These are phyloP conservation scores for Exserohilum rostratum DNA, from an alignment of 2,329 filamentous ascomycete genomes.

Conservation along the genomic window DNA sequence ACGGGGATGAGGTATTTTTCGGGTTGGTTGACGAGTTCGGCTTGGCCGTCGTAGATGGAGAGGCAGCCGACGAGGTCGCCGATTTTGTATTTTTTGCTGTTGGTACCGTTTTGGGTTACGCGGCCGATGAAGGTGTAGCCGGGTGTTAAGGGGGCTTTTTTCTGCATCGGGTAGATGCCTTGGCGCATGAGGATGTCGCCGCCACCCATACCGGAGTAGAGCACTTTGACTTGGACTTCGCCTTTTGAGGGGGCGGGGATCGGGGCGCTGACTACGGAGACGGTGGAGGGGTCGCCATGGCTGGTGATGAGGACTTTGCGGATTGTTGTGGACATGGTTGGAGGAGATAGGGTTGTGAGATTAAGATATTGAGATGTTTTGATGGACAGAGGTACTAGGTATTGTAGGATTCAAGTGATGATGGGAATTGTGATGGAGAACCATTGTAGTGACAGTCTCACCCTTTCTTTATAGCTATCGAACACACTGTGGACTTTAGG, in stretches of 20 bases:
- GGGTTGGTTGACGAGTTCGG: not conserved
- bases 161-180: slow-evolving; percentile 56
- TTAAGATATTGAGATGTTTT: no score
- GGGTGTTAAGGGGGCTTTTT: slow-evolving; percentile 55
- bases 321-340: not conserved
- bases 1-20: not conserved
- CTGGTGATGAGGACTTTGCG: not conserved
- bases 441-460: not conserved
- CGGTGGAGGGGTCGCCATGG: not conserved
- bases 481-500: not conserved
- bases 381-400: not conserved
- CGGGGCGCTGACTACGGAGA: slow-evolving; percentile 38
- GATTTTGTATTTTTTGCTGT: not conserved
- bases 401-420: not conserved
- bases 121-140: slow-evolving; percentile 58
- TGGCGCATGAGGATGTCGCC: slow-evolving; percentile 59
- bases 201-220: slow-evolving; percentile 57
- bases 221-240: slow-evolving; percentile 56
- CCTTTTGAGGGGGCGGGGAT: slow-evolving; percentile 50
- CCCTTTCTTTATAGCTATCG: not conserved
- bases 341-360: not conserved
- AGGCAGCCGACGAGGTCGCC: not conserved
- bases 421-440: no score
- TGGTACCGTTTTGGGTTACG: slow-evolving; percentile 31
- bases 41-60: not conserved